Evolutionary conservation across 768 basidiomycete species (phyloP).

Genomic region (Xerocomus potaroensis): DNA sequence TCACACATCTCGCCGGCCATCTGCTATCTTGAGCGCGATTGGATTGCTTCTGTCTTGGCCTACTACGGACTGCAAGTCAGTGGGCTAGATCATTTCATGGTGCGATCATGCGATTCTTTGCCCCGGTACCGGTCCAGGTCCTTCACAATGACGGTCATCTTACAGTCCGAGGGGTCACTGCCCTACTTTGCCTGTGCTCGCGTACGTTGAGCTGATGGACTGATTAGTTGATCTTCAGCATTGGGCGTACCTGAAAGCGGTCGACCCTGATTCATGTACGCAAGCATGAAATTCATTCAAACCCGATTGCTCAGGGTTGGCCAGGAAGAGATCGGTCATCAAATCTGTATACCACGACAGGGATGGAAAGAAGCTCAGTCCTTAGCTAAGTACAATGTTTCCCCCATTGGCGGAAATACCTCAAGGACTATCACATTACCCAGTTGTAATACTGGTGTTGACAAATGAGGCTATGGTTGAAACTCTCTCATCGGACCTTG

Average conservation of each 20-base stretch:
- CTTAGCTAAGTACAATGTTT: slow-evolving; percentile 7
- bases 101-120: slow-evolving; percentile 13
- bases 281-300: slow-evolving; percentile 19
- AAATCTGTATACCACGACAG: slow-evolving; percentile 23
- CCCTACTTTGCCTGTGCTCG: not conserved
- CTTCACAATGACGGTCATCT: slow-evolving; percentile 7
- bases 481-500: not conserved
- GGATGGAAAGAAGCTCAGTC: slow-evolving; percentile 19
- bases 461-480: not conserved
- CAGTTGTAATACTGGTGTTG: not conserved
- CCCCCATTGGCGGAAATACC: slow-evolving; percentile 22
- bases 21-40: slow-evolving; percentile 7
- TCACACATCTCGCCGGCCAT: slow-evolving; percentile 7
- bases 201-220: not conserved
- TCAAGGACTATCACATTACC: slow-evolving; percentile 7
- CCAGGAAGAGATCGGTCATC: slow-evolving; percentile 14
- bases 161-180: not conserved
- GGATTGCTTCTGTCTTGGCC: slow-evolving; percentile 13
- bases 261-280: slow-evolving; percentile 26
- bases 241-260: slow-evolving; percentile 17
- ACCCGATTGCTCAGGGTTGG: slow-evolving; percentile 19
- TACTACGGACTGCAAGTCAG: slow-evolving; percentile 3
- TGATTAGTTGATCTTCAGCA: slow-evolving; percentile 17
- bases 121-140: slow-evolving; percentile 17
- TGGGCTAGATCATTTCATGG: slow-evolving; percentile 6